phyloP scores from a whole-genome alignment of 768 basidiomycete species.

The Lentinula raphanica region DNA sequence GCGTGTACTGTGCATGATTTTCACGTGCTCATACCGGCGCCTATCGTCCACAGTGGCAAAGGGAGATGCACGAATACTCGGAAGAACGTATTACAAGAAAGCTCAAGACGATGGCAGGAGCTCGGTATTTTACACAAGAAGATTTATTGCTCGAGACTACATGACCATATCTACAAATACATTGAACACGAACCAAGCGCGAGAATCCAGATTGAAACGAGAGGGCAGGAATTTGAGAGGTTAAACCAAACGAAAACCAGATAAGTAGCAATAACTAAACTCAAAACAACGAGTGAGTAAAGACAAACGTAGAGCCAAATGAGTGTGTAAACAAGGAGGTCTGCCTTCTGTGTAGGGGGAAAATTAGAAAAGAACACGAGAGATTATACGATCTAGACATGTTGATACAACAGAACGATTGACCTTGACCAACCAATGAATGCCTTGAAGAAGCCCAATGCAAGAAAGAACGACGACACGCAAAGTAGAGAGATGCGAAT shows the following conservation, averaged over 20 bases:
- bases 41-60: too few species aligned
- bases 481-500: not conserved
- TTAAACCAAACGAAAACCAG: not conserved
- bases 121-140: not conserved
- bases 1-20: not conserved
- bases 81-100: too few species aligned
- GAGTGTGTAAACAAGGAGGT: not conserved
- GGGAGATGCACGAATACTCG: too few species aligned
- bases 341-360: not conserved
- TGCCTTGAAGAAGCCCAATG: slow-evolving; percentile 1
- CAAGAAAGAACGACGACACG: not conserved
- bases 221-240: too few species aligned
- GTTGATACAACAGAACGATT: not conserved
- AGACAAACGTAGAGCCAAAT: not conserved
- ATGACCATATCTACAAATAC: not conserved
- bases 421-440: slow-evolving; percentile 2
- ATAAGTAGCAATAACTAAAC: not conserved
- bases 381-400: not conserved
- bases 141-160: not conserved
- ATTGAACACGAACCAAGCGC: not conserved
- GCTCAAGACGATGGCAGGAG: too few species aligned
- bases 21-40: not conserved
- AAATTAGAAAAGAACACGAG: not conserved
- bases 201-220: not conserved
- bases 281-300: not conserved